Conservation (phyloP, 139 green algal genomes). For the Axilococcus clingmanii region DNA sequence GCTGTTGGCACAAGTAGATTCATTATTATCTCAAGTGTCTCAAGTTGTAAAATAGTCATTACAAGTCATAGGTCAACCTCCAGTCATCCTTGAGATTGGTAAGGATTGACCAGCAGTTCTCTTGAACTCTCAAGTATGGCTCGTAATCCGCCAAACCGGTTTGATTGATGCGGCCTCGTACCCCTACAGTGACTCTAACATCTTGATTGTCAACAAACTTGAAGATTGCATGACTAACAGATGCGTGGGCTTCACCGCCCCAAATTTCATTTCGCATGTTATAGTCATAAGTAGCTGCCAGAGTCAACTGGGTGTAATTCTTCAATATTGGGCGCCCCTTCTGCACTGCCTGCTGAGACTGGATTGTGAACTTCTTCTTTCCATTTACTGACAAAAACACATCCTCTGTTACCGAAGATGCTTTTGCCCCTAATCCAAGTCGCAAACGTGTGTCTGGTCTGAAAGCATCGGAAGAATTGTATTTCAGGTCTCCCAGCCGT, state of each 20-base stretch:
- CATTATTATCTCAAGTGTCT: neutral
- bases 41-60: neutral
- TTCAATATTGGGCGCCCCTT: slow-evolving; percentile 11
- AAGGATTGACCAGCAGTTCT: slow-evolving; percentile 7
- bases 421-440: slow-evolving; percentile 16
- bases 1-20: neutral
- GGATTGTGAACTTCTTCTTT: slow-evolving; percentile 23
- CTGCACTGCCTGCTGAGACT: neutral
- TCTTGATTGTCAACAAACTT: slow-evolving; percentile 11
- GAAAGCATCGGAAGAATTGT: slow-evolving; percentile 14
- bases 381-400: slow-evolving; percentile 8
- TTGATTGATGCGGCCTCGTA: neutral
- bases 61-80: neutral
- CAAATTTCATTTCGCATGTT: slow-evolving; percentile 20
- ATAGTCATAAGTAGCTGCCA: slow-evolving; percentile 22
- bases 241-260: slow-evolving; percentile 12
- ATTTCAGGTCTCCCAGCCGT: too few species aligned
- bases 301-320: slow-evolving; percentile 14
- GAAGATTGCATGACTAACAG: slow-evolving; percentile 19
- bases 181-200: slow-evolving; percentile 1
- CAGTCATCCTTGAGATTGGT: slow-evolving; percentile 3
- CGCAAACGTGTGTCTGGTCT: slow-evolving; percentile 18
- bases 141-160: too few species aligned
- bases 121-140: slow-evolving; percentile 6
- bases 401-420: slow-evolving; percentile 11